Base-by-base conservation (phyloP, 1,284 basidiomycete genomes). In the Tremellales sp. region DNA sequence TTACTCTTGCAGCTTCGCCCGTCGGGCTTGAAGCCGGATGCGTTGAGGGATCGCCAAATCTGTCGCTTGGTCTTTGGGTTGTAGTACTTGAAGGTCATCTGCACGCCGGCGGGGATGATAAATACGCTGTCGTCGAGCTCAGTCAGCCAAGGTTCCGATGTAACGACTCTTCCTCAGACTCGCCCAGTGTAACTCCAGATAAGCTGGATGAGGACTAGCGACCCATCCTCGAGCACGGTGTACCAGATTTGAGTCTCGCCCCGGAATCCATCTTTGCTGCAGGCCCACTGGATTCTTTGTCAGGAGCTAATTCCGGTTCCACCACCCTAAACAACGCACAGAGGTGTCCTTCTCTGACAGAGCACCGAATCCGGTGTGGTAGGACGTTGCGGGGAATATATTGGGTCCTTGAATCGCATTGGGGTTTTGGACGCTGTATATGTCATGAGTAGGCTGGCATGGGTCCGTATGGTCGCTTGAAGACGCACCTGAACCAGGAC, bases 141-240 rank as follows among this genome's bases (percentile, higher is more conserved):
- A 33, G 10, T 22, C 29, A 22, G 12, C 32, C 16, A 36, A 21
- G 19, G 26, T 19, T 90, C 88, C 88, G 93, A 42, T 92, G n/a
- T n/a, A n/a, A n/a, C n/a, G n/a, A n/a, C n/a, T n/a, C n/a, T n/a
- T n/a, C n/a, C n/a, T n/a, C n/a, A n/a, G 43, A 78, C 88, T 73
- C 63, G 94, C 92, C 95, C 95, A 45, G 94, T 81, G 38, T 87
- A 79, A 3, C 91, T 94, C 77, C 97, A 92, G 65, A 99, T 97
- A 53, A 98, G 81, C 75, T 98, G 94, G 62, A 81, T 84, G 80
- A 89, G 87, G 54, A 95, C 57, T 46, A 83, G 80, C 21, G 80
- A 81, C 4, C 93, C 93, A 77, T 95, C 88, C 32, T 84, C 80
- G 12, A 89, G 77, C 56, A 87, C 79, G 29, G 84, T 78, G 74